Base-by-base conservation (phyloP, 2,329 filamentous ascomycete species). In the Penicillium sp. region DNA sequence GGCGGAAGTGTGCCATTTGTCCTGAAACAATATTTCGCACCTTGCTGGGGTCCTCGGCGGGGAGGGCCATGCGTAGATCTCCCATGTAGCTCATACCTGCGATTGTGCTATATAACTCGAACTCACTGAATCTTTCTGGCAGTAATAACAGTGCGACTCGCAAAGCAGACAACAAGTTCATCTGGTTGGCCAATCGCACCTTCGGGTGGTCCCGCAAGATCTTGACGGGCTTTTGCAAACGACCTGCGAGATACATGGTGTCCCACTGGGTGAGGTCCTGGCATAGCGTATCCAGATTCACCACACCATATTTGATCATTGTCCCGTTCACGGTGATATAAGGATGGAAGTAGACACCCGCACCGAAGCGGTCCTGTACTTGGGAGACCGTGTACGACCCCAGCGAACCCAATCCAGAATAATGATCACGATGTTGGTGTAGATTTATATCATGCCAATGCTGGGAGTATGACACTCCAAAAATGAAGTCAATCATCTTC, bases 401-500 rank as follows among this genome's bases (percentile, higher is more conserved):
- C 21, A 97, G 76, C 15, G 86, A 88, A 1, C 90, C 90, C 21
- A 99, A 79, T 11, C 84, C 87, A 1, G 93, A 97, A 77, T 99
- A 99, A 75, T 99, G 94, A 68, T 95, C 84, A 8, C 90, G 88
- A 70, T 99, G 89, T 72, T 97, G 89, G 63, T 84, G 82, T 19
- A 99, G 81, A 69, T 99, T 99, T 59, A 99, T 81, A 34, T 89
- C 92, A 76, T 99, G 94, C 91, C 93, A 99, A 76, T 99, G 94
- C 71, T 99, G 90, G 1, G 90, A 91, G 74, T 96, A 91, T 1
- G 90, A 91, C 11, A 97, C 93, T 27, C 93, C 94, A 72, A 99
- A 94, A 65, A 99, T 95, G 72, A 99, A 96, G 76, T 99, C 94
- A 62, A 99, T 96, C 87, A 97, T 96, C 78, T 97, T 97, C 13